Evolutionary conservation across 2,329 filamentous ascomycete species (phyloP), one percentile per base, ranked within the genome.

Genomic region (Colletotrichum simmondsii): DNA sequence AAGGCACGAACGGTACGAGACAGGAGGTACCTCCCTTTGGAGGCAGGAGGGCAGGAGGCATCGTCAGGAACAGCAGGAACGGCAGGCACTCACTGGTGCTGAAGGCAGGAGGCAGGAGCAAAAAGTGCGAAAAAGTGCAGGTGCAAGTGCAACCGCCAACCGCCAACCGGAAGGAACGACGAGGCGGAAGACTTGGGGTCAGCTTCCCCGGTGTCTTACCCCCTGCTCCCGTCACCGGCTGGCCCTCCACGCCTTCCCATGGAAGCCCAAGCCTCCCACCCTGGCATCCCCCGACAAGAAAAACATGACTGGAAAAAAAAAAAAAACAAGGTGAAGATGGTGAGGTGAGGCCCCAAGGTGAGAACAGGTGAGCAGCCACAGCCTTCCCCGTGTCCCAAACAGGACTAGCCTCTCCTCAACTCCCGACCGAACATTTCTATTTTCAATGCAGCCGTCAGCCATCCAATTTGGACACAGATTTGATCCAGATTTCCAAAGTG

Each of bases 381-480:
- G 63, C 63, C 65, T 16, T 52, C 32, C 42, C 42, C 28, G 62
- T 16, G 32, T 26, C 66, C 71, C 6, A 26, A 72, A 52, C 14
- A 28, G 35, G 19, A 61, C 49, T 71, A 71, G 67, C 37, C 53
- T 30, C 11, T 5, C 22, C 35, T 65, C 60, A 73, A 71, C 54
- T 73, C 70, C 65, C 70, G 69, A 54, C 54, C 14, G 52, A 28
- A 32, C 4, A 37, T 54, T 71, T 70, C 71, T 65, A 73, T 71
- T 71, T 70, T 49, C 46, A 52, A 61, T 57, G 24, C 49, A 69
- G 49, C 59, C 30, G 32, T 30, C 24, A 24, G 22, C 62, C 11
- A 35, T 26, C 14, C 16, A 53, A 28, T 32, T 49, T 49, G 19
- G 19, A 11, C 42, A n/a, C 42, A 49, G 42, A 49, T 49, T 49